A percentile compares a stretch with the other conserved stretches of the same genome.
Evolutionary conservation across 2,329 filamentous ascomycete genomes (phyloP).

Genomic region (Penicillium sp.): DNA sequence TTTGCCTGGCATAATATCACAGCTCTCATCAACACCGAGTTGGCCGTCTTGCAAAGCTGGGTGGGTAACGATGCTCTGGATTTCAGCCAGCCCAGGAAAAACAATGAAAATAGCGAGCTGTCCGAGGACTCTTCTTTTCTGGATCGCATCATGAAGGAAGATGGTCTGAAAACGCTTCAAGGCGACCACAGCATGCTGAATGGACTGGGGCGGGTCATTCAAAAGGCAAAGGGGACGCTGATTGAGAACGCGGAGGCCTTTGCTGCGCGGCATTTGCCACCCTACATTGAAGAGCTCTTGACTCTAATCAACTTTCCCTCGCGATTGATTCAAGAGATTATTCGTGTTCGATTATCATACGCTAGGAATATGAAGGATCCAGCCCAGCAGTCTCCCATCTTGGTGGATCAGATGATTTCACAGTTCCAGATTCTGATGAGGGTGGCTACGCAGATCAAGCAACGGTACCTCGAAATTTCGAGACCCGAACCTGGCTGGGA

Average conservation of each 20-base stretch:
- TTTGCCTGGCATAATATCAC: slow-evolving; percentile 98
- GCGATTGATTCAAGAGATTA: slow-evolving; percentile 93
- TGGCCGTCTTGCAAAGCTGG: slow-evolving; percentile 90
- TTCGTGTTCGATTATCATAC: slow-evolving; percentile 86
- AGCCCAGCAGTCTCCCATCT: slow-evolving; percentile 85
- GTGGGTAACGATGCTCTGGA: slow-evolving; percentile 95
- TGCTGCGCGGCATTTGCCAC: slow-evolving; percentile 84
- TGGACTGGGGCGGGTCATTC: slow-evolving; percentile 81
- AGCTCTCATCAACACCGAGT: slow-evolving; percentile 90
- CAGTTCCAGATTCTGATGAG: slow-evolving; percentile 94
- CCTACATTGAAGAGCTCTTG: slow-evolving; percentile 93
- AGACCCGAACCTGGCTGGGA: slow-evolving; percentile 92
- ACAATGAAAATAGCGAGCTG: slow-evolving; percentile 71
- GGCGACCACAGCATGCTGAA: slow-evolving; percentile 80
- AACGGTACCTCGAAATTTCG: slow-evolving; percentile 81
- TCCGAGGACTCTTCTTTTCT: slow-evolving; percentile 92
- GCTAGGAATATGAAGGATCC: slow-evolving; percentile 95
- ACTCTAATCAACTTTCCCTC: slow-evolving; percentile 97
- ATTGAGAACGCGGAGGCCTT: slow-evolving; percentile 86
- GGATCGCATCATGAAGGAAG: slow-evolving; percentile 92
- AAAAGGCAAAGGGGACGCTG: slow-evolving; percentile 88
- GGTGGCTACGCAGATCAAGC: slow-evolving; percentile 89
- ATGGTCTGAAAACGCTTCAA: slow-evolving; percentile 88
- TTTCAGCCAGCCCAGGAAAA: slow-evolving; percentile 75
- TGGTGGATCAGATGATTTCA: slow-evolving; percentile 96